These are phyloP conservation scores for Phytophthora litchii DNA, from an alignment of 352 stramenopile genomes.

Conservation along the genomic window DNA sequence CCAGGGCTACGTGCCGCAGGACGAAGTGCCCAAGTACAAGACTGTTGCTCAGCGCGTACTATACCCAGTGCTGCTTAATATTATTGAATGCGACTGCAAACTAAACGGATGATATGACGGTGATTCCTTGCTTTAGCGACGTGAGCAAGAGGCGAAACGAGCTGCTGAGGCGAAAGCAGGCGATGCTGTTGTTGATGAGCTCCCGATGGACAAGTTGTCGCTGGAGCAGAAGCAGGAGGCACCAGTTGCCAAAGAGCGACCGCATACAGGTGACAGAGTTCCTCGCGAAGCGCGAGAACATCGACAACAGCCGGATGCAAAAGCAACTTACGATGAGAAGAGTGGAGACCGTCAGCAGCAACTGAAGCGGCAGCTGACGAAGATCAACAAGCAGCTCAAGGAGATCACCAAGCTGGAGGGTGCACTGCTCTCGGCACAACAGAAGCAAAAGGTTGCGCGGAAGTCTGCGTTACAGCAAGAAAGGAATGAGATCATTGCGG, in stretches of 20 bases:
- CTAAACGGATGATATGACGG: slow-evolving; percentile 3
- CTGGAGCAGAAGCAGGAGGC: slow-evolving; percentile 31
- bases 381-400: slow-evolving; percentile 58
- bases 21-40: slow-evolving; percentile 85
- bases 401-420: slow-evolving; percentile 37
- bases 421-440: slow-evolving; percentile 30
- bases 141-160: slow-evolving; percentile 26
- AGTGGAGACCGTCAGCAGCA: slow-evolving; percentile 23
- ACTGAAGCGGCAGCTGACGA: slow-evolving; percentile 57
- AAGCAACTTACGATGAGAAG: background rate
- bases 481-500: slow-evolving; percentile 45
- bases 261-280: background rate
- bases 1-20: slow-evolving; percentile 79
- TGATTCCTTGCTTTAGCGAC: slow-evolving; percentile 22
- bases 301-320: background rate
- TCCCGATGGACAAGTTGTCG: slow-evolving; percentile 42
- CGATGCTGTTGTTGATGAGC: slow-evolving; percentile 18
- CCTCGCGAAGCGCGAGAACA: slow-evolving; percentile 3
- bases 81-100: background rate
- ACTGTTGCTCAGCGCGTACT: slow-evolving; percentile 65
- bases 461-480: slow-evolving; percentile 41
- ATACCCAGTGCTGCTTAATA: background rate
- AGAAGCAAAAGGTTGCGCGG: slow-evolving; percentile 38
- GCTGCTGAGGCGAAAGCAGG: slow-evolving; percentile 14
- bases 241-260: slow-evolving; percentile 1